Base-by-base conservation (phyloP, 2,329 filamentous ascomycete genomes). In the Sporothrix pallida region DNA sequence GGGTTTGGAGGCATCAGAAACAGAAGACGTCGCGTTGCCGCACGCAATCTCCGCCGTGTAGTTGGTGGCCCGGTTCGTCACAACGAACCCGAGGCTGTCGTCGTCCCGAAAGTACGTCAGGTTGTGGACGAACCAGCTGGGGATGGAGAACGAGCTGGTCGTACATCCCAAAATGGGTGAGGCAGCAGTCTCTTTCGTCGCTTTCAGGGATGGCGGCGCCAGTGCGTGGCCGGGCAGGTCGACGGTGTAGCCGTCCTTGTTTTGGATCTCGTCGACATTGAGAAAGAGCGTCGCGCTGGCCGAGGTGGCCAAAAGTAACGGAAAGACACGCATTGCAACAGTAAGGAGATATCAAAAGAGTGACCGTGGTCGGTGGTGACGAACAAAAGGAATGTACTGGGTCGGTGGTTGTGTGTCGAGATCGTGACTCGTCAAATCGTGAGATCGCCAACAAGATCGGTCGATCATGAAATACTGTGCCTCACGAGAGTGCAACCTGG, bases 121-220 rank as follows among this genome's bases (percentile, higher is more conserved):
- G 31, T 78, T 70, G 2, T 76, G 63, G 20, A 78, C 56, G 26
- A 77, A 74, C 60, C 78, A 79, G 71, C 78, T 79, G 0, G 78
- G 78, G 5, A 77, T 70, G 1, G 72, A 71, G 48, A 79, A 79
- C 0, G 78, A 78, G 37, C 73, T 77, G 48, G 75, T 75, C 0
- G 77, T 78, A 74, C 78, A 79, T 13, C 73, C 73, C 13, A 48
- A 46, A 3, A 71, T 60, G 17, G 56, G 54, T 15, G 31, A 52
- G 1, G 48, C 46, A 1, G 44, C 58, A 15, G n/a, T 15, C 26
- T 37, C 2, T 37, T n/a, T 7, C 7, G 31, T n/a, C 1, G 44
- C 9, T 23, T 26, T 44, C 1, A 10, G 37, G 10, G 37, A 42
- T n/a, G 13, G 60, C 20, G 2, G 60, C 60, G n/a, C 31, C 31